Evolutionary conservation across 2,329 filamentous ascomycete genomes (phyloP).

Genomic region (Chaetomiaceae sp.): DNA sequence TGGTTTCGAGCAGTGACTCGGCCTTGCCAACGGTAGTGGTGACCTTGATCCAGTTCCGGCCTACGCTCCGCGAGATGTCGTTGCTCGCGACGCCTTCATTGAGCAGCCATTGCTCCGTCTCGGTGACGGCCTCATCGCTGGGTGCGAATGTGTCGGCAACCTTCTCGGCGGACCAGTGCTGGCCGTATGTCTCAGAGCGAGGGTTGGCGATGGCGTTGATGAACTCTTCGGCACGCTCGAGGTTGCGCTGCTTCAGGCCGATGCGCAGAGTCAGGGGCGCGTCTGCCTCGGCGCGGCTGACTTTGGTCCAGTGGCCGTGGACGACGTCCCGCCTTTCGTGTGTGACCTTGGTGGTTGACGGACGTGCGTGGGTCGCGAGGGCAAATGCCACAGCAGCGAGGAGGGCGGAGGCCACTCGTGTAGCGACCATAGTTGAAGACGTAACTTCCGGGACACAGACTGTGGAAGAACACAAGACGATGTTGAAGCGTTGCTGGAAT

Average conservation of each 20-base stretch:
- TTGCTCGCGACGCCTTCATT: not conserved
- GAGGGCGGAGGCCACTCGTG: not conserved
- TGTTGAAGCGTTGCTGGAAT: too few relatives aligned
- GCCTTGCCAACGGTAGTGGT: constrained; percentile 1
- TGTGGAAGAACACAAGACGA: too few relatives aligned
- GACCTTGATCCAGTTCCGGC: constrained; percentile 9
- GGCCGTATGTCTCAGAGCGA: not conserved
- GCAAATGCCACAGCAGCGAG: not conserved
- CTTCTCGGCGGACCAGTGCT: constrained; percentile 2
- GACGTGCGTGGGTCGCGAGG: not conserved
- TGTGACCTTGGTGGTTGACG: not conserved
- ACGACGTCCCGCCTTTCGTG: constrained; percentile 1
- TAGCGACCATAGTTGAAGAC: not conserved
- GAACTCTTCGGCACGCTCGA: constrained; percentile 1
- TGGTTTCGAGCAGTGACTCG: not conserved
- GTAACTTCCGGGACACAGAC: too few relatives aligned
- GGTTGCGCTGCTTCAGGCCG: constrained; percentile 5
- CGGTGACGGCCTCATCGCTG: not conserved
- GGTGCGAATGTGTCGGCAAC: constrained; percentile 1
- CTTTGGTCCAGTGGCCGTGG: constrained; percentile 1
- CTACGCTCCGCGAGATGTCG: not conserved
- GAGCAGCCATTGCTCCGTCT: constrained; percentile 5
- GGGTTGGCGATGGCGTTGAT: constrained; percentile 4
- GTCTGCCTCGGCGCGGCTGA: not conserved
- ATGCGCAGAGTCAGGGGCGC: constrained; percentile 1